Percentiles rank a stretch among this genome's conserved stretches.
Conservation (phyloP, 306 rosid genomes). For the Pterocarpus santalinus region DNA sequence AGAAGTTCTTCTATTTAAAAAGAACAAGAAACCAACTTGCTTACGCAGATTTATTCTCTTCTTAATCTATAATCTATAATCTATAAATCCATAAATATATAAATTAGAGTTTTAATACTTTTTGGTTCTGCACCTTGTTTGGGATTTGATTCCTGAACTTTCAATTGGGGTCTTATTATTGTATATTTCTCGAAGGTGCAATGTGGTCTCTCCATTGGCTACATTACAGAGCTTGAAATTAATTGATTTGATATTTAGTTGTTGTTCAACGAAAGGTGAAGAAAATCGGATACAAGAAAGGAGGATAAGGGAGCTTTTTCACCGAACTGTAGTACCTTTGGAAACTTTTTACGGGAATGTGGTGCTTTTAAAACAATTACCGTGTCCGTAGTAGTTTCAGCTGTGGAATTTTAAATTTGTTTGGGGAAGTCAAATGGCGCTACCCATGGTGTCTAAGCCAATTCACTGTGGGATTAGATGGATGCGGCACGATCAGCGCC, state of each 20-base stretch:
- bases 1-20: not conserved
- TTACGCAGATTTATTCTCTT: conserved; percentile 1
- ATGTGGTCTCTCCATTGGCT: not conserved
- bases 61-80: not conserved
- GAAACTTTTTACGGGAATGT: no score
- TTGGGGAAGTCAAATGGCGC: no score
- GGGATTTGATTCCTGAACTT: conserved; percentile 25
- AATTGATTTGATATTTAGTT: conserved; percentile 19
- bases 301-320: no score
- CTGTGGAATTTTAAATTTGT: no score
- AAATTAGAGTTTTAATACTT: not conserved
- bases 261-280: conserved; percentile 26
- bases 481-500: no score
- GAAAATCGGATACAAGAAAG: conserved; percentile 15
- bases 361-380: no score
- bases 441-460: no score
- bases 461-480: no score
- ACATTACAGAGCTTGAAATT: not conserved
- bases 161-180: not conserved
- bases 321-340: no score
- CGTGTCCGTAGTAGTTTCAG: no score
- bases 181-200: conserved; percentile 12
- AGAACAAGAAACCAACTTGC: not conserved
- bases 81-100: not conserved
- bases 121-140: not conserved